Conservation (phyloP, 176 grass and related monocot species). For the Carex parvula region DNA sequence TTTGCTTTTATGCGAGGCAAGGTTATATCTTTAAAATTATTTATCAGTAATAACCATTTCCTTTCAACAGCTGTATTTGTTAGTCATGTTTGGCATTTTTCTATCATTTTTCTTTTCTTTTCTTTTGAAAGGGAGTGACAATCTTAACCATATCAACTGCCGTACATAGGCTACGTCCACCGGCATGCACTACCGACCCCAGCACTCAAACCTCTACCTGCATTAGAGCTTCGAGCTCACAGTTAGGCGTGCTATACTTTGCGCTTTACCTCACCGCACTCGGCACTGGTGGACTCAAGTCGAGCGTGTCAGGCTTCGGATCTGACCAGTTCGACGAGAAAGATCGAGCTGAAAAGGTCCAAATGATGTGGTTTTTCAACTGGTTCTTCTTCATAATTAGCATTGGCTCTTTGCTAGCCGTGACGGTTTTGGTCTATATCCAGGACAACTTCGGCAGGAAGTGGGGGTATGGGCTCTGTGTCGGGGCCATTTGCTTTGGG, state of each 20-base stretch:
- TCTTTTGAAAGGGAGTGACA: conserved; percentile 54
- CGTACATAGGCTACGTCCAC: conserved; percentile 42
- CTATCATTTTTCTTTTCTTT: neutral
- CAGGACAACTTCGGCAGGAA: conserved; percentile 71
- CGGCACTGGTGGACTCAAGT: conserved; percentile 80
- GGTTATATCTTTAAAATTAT: neutral
- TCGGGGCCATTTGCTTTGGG: conserved; percentile 39
- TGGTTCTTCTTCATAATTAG: conserved; percentile 99
- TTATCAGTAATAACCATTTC: neutral
- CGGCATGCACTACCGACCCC: conserved; percentile 27
- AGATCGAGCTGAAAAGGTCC: conserved; percentile 37
- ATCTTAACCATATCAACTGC: conserved; percentile 76
- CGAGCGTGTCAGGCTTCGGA: conserved; percentile 85
- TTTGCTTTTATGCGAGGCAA: neutral
- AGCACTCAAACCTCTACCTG: neutral
- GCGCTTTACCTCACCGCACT: conserved; percentile 82
- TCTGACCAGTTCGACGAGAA: conserved; percentile 92
- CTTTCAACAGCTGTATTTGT: neutral
- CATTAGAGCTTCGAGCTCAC: conserved; percentile 35
- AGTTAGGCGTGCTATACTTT: conserved; percentile 62
- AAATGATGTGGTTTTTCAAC: conserved; percentile 91
- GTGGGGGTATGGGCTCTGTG: conserved; percentile 71
- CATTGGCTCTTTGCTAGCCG: conserved; percentile 72
- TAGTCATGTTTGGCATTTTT: neutral
- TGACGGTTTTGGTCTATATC: conserved; percentile 86